Evolutionary conservation across 2,329 filamentous ascomycete species (phyloP).

Genomic region (Hypoxylon sp.): DNA sequence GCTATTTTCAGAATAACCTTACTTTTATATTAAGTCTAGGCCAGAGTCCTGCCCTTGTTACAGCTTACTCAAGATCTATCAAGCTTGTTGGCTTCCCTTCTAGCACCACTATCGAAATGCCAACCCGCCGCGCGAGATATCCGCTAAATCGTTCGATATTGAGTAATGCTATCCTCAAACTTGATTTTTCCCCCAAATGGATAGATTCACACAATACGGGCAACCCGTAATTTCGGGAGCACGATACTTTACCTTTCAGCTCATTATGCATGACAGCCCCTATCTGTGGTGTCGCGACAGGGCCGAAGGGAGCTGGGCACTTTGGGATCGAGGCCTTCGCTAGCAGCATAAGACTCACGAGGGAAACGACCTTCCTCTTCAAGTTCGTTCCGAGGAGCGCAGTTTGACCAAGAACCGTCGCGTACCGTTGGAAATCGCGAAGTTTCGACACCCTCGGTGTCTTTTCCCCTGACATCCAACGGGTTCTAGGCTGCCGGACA

Average conservation of each 20-base stretch:
- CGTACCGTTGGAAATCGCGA: slow-evolving; percentile 24
- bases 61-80: slow-evolving; percentile 12
- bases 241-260: slow-evolving; percentile 7
- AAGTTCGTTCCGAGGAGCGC: slow-evolving; percentile 37
- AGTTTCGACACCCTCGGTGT: slow-evolving; percentile 24
- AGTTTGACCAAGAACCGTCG: slow-evolving; percentile 20
- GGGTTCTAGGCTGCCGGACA: slow-evolving; percentile 36
- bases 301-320: slow-evolving; percentile 22
- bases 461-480: slow-evolving; percentile 17
- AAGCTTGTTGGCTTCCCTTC: neutral
- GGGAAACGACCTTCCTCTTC: slow-evolving; percentile 45
- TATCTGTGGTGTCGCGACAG: slow-evolving; percentile 14
- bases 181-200: neutral
- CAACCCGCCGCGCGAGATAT: neutral
- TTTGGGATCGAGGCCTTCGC: slow-evolving; percentile 26
- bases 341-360: slow-evolving; percentile 15
- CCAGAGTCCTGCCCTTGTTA: slow-evolving; percentile 17
- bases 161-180: neutral
- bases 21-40: slow-evolving; percentile 36
- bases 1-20: slow-evolving; percentile 42
- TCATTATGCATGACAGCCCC: slow-evolving; percentile 1
- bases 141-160: neutral
- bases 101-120: neutral
- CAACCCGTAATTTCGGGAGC: neutral
- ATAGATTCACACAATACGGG: neutral